These are phyloP conservation scores for Lentinula lateritia DNA, from an alignment of 768 basidiomycete species.

Conservation along the genomic window DNA sequence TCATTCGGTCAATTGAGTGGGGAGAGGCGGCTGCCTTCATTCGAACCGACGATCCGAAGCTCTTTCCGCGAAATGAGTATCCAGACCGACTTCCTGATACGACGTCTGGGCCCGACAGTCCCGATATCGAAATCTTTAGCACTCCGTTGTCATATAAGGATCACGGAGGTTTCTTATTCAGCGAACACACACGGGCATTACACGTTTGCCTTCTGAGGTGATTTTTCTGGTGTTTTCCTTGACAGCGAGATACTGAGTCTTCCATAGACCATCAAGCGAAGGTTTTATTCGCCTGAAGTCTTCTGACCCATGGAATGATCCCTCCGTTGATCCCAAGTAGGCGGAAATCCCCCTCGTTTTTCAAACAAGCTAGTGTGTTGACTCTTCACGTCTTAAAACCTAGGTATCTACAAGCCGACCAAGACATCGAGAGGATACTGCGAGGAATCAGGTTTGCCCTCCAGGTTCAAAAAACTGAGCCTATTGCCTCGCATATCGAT, in stretches of 20 bases:
- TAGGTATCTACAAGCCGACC: slow-evolving; percentile 32
- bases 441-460: slow-evolving; percentile 30
- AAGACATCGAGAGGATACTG: slow-evolving; percentile 32
- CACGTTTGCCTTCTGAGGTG: slow-evolving; percentile 33
- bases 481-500: slow-evolving; percentile 27
- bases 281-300: slow-evolving; percentile 32
- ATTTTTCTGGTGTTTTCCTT: not conserved
- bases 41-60: slow-evolving; percentile 38
- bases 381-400: not conserved
- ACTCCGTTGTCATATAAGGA: slow-evolving; percentile 36
- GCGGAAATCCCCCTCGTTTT: not conserved
- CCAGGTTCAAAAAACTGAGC: slow-evolving; percentile 29
- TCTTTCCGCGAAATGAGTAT: slow-evolving; percentile 35
- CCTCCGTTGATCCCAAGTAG: slow-evolving; percentile 33
- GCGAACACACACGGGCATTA: slow-evolving; percentile 31
- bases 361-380: not conserved
- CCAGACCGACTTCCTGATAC: slow-evolving; percentile 20
- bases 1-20: slow-evolving; percentile 18
- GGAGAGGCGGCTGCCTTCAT: slow-evolving; percentile 51
- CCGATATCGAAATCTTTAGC: slow-evolving; percentile 37
- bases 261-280: slow-evolving; percentile 30
- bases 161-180: slow-evolving; percentile 29
- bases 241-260: not conserved
- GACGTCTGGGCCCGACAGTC: slow-evolving; percentile 32
- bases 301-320: slow-evolving; percentile 29